phyloP scores from a whole-genome alignment of 2,329 filamentous ascomycete genomes.

The Fusarium lateritium region DNA sequence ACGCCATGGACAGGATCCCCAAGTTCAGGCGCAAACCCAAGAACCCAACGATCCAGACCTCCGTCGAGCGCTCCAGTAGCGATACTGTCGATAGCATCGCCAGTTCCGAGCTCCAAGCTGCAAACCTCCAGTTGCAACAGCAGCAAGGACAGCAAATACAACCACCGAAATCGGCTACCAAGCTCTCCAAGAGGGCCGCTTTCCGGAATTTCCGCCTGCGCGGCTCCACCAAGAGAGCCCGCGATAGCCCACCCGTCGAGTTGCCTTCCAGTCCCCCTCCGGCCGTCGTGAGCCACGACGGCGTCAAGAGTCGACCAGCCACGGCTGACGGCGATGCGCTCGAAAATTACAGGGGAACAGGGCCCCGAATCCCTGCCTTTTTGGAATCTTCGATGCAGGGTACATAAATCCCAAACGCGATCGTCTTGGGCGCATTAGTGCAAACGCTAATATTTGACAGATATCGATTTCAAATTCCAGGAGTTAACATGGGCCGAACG shows the following conservation, averaged over 20 bases:
- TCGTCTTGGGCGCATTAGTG: background rate
- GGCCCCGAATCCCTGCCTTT: conserved; percentile 57
- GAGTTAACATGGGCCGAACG: conserved; percentile 70
- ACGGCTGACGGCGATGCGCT: conserved; percentile 40
- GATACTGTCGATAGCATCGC: conserved; percentile 49
- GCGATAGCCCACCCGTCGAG: conserved; percentile 58
- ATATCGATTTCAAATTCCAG: conserved; percentile 66
- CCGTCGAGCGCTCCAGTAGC: conserved; percentile 54
- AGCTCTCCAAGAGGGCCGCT: conserved; percentile 55
- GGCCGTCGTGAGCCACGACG: conserved; percentile 57
- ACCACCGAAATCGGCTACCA: conserved; percentile 40
- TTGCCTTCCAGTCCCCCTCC: conserved; percentile 50
- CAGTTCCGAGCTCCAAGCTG: conserved; percentile 47
- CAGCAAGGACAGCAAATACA: conserved; percentile 32
- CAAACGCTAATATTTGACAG: conserved; percentile 51
- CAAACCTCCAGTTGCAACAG: conserved; percentile 41
- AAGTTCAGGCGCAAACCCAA: conserved; percentile 62
- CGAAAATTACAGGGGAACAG: conserved; percentile 26
- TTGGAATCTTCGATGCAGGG: conserved; percentile 56
- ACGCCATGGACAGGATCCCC: conserved; percentile 60
- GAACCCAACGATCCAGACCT: conserved; percentile 60
- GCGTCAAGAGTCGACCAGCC: conserved; percentile 48
- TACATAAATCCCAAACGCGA: conserved; percentile 42
- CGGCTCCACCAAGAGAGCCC: conserved; percentile 63
- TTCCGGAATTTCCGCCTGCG: conserved; percentile 63